Evolutionary conservation across 2,329 filamentous ascomycete species (phyloP).

Genomic region (Colletotrichum paranaense): DNA sequence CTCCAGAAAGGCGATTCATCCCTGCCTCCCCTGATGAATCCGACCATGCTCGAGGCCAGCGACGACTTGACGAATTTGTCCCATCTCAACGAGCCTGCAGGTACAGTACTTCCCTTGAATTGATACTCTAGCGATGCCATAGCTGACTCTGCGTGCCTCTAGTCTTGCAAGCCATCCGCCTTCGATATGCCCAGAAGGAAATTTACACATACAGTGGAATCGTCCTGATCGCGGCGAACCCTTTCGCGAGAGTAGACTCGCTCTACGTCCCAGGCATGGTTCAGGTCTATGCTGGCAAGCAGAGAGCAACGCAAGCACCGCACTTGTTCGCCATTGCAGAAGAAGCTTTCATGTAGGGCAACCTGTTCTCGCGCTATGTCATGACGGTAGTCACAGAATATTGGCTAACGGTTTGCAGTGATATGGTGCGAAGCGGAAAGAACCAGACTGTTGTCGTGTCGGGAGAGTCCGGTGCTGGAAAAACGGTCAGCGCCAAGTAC

Average conservation of each 20-base stretch:
- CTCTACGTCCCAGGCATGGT: slow-evolving; percentile 99
- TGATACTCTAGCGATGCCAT: neutral
- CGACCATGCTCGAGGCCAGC: slow-evolving; percentile 96
- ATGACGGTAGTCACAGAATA: neutral
- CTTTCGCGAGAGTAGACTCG: slow-evolving; percentile 96
- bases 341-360: slow-evolving; percentile 90
- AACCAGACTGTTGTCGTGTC: slow-evolving; percentile 99
- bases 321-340: slow-evolving; percentile 99
- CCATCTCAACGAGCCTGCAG: slow-evolving; percentile 97
- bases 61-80: slow-evolving; percentile 98
- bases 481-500: slow-evolving; percentile 99
- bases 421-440: slow-evolving; percentile 95
- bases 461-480: slow-evolving; percentile 97
- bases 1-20: slow-evolving; percentile 81
- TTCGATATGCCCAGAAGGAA: slow-evolving; percentile 97
- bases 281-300: slow-evolving; percentile 98
- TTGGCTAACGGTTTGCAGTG: slow-evolving; percentile 67
- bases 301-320: slow-evolving; percentile 94
- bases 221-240: slow-evolving; percentile 97
- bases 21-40: slow-evolving; percentile 96
- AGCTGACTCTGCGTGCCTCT: slow-evolving; percentile 34
- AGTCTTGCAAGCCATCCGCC: slow-evolving; percentile 97
- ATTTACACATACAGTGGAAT: slow-evolving; percentile 99
- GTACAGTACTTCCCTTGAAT: slow-evolving; percentile 58
- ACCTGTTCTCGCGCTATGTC: neutral